Evolutionary conservation across 1,284 basidiomycete species (phyloP), one percentile per base, ranked within the genome.

Genomic region (Leccinum subrobustum): DNA sequence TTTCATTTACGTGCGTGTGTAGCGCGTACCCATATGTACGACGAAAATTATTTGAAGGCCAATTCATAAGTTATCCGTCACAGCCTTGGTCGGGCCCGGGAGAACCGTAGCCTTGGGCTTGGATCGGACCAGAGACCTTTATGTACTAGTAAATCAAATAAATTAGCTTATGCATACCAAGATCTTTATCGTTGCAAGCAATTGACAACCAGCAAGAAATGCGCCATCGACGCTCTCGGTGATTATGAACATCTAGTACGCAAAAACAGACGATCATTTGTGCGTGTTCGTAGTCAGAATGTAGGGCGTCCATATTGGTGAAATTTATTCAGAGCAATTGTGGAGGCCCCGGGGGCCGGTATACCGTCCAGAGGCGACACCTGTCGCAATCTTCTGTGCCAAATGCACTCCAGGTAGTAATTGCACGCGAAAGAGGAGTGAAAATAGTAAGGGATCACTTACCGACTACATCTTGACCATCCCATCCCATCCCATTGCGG

Each of bases 271-370:
- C 33, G 33, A 35, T 6, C 0, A 35, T 35, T 44, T 6, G n/a
- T 18, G n/a, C 9, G 4, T 18, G 39, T 35, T 33, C 33, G 2
- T 33, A 6, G 33, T 33, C 33, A 33, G 31, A 33, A 6, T 35
- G 12, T 0, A 14, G 4, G 18, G 42, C n/a, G 3, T 44, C 6
- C 3, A 44, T 1, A 20, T 44, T 20, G 18, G 9, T 12, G 18
- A 44, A 44, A 18, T n/a, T n/a, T n/a, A n/a, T n/a, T 20, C 9
- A 44, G 42, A 44, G 18, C 9, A 44, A 44, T 18, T 20, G 42
- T 44, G 1, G n/a, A 0, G 0, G 33, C 16, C 0, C n/a, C n/a
- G n/a, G n/a, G n/a, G n/a, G n/a, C 8, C 0, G 37, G 16, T 9
- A n/a, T 39, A n/a, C 37, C 16, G 0, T 39, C 16, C 37, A 8